Percentiles rank a stretch among this genome's conserved stretches.
Conservation (phyloP, 768 basidiomycete species). For the Termitomyces sp. region DNA sequence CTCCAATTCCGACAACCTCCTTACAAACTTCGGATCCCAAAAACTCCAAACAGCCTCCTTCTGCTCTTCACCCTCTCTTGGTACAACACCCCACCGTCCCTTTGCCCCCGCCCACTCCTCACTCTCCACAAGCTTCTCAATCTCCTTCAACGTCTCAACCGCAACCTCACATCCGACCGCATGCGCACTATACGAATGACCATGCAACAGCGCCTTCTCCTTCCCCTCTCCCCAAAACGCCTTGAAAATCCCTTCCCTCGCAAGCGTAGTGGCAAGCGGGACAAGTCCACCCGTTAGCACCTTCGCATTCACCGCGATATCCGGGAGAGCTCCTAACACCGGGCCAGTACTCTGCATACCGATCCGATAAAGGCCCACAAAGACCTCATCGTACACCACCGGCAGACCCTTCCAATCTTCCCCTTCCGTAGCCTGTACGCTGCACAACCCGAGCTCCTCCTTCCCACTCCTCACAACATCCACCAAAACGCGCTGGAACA, state of each 20-base stretch:
- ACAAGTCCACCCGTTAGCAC: slow-evolving; percentile 90
- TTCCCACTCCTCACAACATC: slow-evolving; percentile 61
- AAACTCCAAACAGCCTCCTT: slow-evolving; percentile 68
- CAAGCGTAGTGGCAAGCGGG: slow-evolving; percentile 83
- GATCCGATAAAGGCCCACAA: slow-evolving; percentile 87
- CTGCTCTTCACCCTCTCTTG: slow-evolving; percentile 35
- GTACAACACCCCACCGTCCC: slow-evolving; percentile 51
- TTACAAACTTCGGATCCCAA: slow-evolving; percentile 77
- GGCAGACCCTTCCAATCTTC: slow-evolving; percentile 70
- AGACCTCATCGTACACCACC: slow-evolving; percentile 95
- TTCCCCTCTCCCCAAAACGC: slow-evolving; percentile 77
- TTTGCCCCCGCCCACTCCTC: slow-evolving; percentile 60
- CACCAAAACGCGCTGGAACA: slow-evolving; percentile 87
- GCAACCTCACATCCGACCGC: slow-evolving; percentile 92
- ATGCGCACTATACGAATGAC: slow-evolving; percentile 95
- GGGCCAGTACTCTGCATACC: slow-evolving; percentile 64
- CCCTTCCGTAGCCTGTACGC: not conserved
- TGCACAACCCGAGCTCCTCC: slow-evolving; percentile 5
- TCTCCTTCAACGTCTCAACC: slow-evolving; percentile 65
- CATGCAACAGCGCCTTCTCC: slow-evolving; percentile 85
- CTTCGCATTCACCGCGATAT: slow-evolving; percentile 91
- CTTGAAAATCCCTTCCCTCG: slow-evolving; percentile 74
- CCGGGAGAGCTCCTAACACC: slow-evolving; percentile 72
- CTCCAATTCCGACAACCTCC: slow-evolving; percentile 50
- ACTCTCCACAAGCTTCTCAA: slow-evolving; percentile 48